Conservation (phyloP, 495 filamentous ascomycete species). For the Talaromyces proteolyticus region DNA sequence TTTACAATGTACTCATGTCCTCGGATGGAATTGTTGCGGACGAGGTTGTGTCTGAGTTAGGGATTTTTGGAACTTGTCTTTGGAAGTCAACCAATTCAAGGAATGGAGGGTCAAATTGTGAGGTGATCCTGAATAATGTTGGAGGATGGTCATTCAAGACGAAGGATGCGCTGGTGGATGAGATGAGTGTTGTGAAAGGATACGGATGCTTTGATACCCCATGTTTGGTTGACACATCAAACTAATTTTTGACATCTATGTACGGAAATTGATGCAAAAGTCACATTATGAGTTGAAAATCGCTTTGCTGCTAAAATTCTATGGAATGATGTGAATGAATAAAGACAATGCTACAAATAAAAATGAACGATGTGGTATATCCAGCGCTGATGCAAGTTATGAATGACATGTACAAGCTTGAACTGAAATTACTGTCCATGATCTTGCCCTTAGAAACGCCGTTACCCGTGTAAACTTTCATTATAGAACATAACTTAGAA, state of each 20-base stretch:
- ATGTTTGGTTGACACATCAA: slow-evolving; percentile 56
- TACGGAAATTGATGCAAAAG: slow-evolving; percentile 1
- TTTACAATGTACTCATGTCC: slow-evolving; percentile 62
- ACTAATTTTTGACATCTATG: too few species aligned
- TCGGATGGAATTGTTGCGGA: slow-evolving; percentile 63
- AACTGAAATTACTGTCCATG: too few species aligned
- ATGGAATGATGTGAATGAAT: not conserved
- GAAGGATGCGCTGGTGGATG: slow-evolving; percentile 72
- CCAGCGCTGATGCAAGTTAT: not conserved
- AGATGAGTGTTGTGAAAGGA: slow-evolving; percentile 84
- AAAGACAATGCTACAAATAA: not conserved
- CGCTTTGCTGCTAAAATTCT: not conserved
- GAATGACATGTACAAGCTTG: not conserved
- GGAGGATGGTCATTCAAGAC: slow-evolving; percentile 77
- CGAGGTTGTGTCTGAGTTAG: slow-evolving; percentile 76
- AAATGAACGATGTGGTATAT: slow-evolving; percentile 1
- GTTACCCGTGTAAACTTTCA: not conserved
- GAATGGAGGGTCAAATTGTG: slow-evolving; percentile 9
- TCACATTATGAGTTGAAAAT: not conserved
- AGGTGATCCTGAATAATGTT: slow-evolving; percentile 58
- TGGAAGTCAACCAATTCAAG: slow-evolving; percentile 47
- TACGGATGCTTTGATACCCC: slow-evolving; percentile 81
- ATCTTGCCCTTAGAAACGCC: not conserved
- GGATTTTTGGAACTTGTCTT: slow-evolving; percentile 72
- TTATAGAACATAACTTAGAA: slow-evolving; percentile 41